A percentile compares a stretch with the other conserved stretches of the same genome.
Evolutionary conservation across 441 rosid genomes (phyloP).

Genomic region (Euphorbia schlechtendalii): DNA sequence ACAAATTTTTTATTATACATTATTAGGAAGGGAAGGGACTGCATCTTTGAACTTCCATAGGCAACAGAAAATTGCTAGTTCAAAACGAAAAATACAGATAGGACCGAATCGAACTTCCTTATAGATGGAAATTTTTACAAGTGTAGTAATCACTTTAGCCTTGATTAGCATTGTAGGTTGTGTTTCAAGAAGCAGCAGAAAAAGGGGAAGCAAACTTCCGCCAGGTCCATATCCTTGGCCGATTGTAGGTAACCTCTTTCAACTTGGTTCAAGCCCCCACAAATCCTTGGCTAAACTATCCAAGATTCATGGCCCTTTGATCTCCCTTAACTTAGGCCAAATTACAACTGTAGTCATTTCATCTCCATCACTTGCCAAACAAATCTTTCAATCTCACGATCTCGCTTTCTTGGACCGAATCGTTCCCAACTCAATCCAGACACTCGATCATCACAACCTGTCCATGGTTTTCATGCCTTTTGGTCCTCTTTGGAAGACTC

Average conservation of each 20-base stretch:
- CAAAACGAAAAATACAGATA: neutral
- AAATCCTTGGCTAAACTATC: slow-evolving; percentile 18
- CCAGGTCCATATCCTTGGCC: slow-evolving; percentile 9
- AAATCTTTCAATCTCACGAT: slow-evolving; percentile 21
- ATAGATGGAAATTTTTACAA: neutral
- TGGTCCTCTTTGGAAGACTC: slow-evolving; percentile 13
- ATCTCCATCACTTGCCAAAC: slow-evolving; percentile 16
- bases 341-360: slow-evolving; percentile 17
- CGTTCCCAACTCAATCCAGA: neutral
- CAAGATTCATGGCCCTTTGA: slow-evolving; percentile 18
- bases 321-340: slow-evolving; percentile 17
- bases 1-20: too few relatives aligned
- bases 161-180: neutral
- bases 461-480: slow-evolving; percentile 9
- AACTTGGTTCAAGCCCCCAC: slow-evolving; percentile 19
- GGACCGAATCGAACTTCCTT: neutral
- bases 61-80: too few relatives aligned
- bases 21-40: too few relatives aligned
- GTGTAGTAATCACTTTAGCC: neutral
- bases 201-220: neutral
- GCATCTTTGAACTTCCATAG: neutral
- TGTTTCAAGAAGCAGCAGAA: neutral
- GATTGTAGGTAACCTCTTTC: slow-evolving; percentile 18
- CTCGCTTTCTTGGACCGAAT: slow-evolving; percentile 11
- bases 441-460: neutral